Evolutionary conservation across 1,284 basidiomycete species (phyloP).

Genomic region (Tetrapyrgos nigripes): DNA sequence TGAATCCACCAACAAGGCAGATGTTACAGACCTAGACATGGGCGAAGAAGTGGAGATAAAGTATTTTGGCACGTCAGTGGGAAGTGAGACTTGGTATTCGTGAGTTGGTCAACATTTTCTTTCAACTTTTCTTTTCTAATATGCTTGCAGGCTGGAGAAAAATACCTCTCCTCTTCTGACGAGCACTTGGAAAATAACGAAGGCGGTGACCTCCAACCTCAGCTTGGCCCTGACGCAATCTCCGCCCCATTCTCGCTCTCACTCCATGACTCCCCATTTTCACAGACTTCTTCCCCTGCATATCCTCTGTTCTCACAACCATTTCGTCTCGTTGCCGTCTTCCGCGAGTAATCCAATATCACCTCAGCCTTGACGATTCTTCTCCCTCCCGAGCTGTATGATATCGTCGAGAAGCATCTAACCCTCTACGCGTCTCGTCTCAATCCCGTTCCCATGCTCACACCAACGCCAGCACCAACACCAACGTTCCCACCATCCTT

Average conservation of each 20-base stretch:
- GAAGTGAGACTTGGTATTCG: slow-evolving; percentile 40
- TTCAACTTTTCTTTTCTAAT: neutral
- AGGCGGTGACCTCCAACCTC: neutral
- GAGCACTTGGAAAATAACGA: neutral
- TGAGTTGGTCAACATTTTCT: neutral
- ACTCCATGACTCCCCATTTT: no score
- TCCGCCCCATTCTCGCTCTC: no score
- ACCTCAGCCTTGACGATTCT: no score
- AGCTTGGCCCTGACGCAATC: neutral
- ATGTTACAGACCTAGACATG: slow-evolving; percentile 38
- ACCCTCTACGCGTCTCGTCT: neutral
- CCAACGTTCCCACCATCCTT: neutral
- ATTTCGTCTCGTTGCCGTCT: no score
- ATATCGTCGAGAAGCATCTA: neutral
- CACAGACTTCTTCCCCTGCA: no score
- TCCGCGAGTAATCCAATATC: no score
- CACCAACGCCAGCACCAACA: neutral
- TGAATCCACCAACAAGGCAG: slow-evolving; percentile 31
- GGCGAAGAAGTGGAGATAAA: slow-evolving; percentile 57
- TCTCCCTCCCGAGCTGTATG: neutral
- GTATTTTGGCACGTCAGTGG: slow-evolving; percentile 49
- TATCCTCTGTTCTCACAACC: no score
- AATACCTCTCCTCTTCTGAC: slow-evolving; percentile 1
- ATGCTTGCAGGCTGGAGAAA: slow-evolving; percentile 4
- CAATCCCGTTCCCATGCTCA: neutral